Evolutionary conservation across 1,139 yeast genomes (phyloP).

Genomic region (Maudiozyma humilis): DNA sequence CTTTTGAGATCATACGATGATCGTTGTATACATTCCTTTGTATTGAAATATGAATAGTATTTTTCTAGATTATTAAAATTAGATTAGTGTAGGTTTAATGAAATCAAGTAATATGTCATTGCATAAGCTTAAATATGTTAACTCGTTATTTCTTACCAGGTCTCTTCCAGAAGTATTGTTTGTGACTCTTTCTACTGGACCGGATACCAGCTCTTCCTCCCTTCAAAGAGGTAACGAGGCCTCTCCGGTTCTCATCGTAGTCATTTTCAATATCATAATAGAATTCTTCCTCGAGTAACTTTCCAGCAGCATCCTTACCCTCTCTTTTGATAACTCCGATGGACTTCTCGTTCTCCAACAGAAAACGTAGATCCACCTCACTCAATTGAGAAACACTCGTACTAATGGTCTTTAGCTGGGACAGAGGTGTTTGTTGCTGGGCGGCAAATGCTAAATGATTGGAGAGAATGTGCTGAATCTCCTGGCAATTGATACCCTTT

Average conservation of each 20-base stretch:
- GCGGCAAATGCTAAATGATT: conserved; percentile 89
- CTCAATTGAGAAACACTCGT: conserved; percentile 39
- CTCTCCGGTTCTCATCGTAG: conserved; percentile 56
- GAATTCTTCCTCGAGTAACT: conserved; percentile 85
- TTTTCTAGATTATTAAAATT: too few species aligned
- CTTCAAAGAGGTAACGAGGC: conserved; percentile 63
- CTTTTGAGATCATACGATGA: too few species aligned
- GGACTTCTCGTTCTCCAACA: conserved; percentile 36
- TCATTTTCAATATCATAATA: conserved; percentile 84
- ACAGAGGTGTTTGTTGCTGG: conserved; percentile 74
- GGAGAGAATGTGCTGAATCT: conserved; percentile 54
- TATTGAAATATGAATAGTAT: too few species aligned
- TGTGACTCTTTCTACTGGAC: conserved; percentile 86
- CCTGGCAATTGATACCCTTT: conserved; percentile 18
- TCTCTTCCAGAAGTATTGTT: conserved; percentile 82
- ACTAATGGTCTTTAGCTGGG: conserved; percentile 54
- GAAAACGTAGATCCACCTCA: conserved; percentile 40
- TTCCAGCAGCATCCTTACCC: conserved; percentile 96
- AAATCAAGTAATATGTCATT: too few species aligned
- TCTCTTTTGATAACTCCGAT: conserved; percentile 78
- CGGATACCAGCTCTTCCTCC: conserved; percentile 76
- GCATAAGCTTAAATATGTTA: too few species aligned
- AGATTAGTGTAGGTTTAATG: too few species aligned
- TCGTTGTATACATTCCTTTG: background rate
- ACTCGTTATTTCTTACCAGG: conserved; percentile 37